Evolutionary conservation across 257 asterid genomes (phyloP).

Genomic region (Linaria vulgaris): DNA sequence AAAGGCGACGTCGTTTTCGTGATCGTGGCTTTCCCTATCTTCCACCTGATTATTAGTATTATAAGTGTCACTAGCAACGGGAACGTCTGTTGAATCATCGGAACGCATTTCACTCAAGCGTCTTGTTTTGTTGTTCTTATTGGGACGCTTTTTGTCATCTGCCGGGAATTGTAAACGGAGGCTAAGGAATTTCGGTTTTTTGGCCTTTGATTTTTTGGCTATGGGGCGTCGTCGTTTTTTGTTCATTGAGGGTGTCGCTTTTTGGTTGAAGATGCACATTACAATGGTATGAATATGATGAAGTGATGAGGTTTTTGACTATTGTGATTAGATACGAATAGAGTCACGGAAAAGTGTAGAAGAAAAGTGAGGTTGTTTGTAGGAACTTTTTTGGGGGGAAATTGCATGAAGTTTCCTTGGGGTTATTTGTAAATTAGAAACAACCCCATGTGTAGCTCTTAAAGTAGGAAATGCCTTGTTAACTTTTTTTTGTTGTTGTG

Average conservation of each 20-base stretch:
- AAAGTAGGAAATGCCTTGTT: too few species aligned
- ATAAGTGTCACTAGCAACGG: too few species aligned
- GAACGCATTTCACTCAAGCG: constrained; percentile 15
- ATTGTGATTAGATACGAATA: background rate
- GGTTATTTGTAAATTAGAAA: too few species aligned
- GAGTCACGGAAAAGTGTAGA: constrained; percentile 22
- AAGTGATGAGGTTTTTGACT: too few species aligned
- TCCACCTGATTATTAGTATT: constrained; percentile 27
- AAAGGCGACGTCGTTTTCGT: constrained; percentile 70
- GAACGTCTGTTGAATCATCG: too few species aligned
- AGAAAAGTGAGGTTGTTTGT: constrained; percentile 24
- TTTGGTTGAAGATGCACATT: constrained; percentile 13
- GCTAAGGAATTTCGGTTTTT: constrained; percentile 73
- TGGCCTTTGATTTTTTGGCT: constrained; percentile 36
- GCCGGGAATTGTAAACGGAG: constrained; percentile 64
- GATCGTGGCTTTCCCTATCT: constrained; percentile 51
- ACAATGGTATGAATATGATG: background rate
- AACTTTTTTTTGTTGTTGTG: too few species aligned
- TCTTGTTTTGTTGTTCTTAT: constrained; percentile 10
- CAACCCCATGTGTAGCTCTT: too few species aligned
- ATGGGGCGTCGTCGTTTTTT: constrained; percentile 34
- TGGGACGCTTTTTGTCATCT: constrained; percentile 9
- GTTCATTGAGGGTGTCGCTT: constrained; percentile 31
- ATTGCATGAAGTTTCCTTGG: too few species aligned
- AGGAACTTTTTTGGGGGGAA: too few species aligned